Evolutionary conservation across 257 asterid genomes (phyloP).

Genomic region (Knoxia roxburghii): DNA sequence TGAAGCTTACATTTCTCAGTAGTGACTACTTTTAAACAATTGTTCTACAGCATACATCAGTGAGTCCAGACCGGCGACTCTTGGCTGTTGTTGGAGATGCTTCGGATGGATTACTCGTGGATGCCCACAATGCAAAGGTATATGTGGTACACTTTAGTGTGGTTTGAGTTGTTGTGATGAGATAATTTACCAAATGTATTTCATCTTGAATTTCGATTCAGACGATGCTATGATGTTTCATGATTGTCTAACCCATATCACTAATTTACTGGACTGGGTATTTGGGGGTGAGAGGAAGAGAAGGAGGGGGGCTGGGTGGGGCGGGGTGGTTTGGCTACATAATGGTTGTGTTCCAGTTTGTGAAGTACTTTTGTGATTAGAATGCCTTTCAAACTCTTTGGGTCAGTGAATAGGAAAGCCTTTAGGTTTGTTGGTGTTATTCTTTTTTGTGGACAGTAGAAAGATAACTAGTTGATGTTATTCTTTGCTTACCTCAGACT

Average conservation of each 20-base stretch:
- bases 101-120: conserved; percentile 53
- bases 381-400: not conserved
- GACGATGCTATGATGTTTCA: not conserved
- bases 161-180: not conserved
- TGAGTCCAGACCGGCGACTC: conserved; percentile 66
- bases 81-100: conserved; percentile 66
- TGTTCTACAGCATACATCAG: conserved; percentile 60
- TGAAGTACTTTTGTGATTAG: no score
- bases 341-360: not conserved
- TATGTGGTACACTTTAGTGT: not conserved
- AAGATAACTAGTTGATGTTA: not conserved
- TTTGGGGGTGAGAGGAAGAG: not conserved
- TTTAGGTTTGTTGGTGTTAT: not conserved
- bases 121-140: conserved; percentile 69
- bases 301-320: no score
- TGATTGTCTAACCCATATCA: not conserved
- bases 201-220: not conserved
- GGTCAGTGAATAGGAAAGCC: not conserved
- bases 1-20: not conserved
- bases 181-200: not conserved
- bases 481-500: conserved; percentile 29
- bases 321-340: no score
- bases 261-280: not conserved
- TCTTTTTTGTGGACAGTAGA: not conserved
- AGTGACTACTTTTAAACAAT: not conserved